Conservation (phyloP, 2,329 filamentous ascomycete genomes). For the Penicillium frequentans region DNA sequence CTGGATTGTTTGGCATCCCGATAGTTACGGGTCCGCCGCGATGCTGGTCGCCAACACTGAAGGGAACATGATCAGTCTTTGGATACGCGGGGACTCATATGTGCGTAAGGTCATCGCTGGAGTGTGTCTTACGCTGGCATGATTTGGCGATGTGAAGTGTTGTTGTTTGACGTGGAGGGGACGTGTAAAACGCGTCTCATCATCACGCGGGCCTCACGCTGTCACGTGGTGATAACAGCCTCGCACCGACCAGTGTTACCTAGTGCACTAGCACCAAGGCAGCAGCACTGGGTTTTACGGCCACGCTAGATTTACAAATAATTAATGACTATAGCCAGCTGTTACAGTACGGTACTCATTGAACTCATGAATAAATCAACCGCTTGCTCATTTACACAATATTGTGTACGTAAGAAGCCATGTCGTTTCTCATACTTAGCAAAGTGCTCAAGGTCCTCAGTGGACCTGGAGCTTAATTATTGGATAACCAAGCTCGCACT, state of each 20-base stretch:
- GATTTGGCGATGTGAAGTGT: constrained; percentile 17
- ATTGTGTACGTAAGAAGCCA: not conserved
- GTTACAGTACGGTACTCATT: not conserved
- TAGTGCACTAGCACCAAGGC: not conserved
- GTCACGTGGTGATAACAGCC: constrained; percentile 30
- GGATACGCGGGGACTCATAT: constrained; percentile 2
- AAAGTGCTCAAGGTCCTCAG: not conserved
- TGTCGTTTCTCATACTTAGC: constrained; percentile 11
- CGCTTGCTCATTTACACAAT: not conserved
- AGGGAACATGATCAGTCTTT: constrained; percentile 22
- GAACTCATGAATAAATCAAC: not conserved
- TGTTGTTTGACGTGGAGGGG: constrained; percentile 9
- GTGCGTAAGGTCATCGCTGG: not conserved
- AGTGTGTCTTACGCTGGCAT: constrained; percentile 50
- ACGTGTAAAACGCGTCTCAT: constrained; percentile 20
- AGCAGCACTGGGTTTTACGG: not conserved
- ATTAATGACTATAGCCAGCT: not conserved
- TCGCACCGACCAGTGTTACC: not conserved
- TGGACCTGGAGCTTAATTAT: constrained; percentile 29
- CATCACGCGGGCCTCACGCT: constrained; percentile 30
- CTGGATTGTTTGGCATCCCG: constrained; percentile 38
- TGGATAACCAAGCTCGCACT: constrained; percentile 83
- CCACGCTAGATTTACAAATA: not conserved
- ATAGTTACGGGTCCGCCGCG: constrained; percentile 45
- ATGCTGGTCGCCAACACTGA: constrained; percentile 70